phyloP scores from a whole-genome alignment of 331 rosid species.

The Spiraea crenata region DNA sequence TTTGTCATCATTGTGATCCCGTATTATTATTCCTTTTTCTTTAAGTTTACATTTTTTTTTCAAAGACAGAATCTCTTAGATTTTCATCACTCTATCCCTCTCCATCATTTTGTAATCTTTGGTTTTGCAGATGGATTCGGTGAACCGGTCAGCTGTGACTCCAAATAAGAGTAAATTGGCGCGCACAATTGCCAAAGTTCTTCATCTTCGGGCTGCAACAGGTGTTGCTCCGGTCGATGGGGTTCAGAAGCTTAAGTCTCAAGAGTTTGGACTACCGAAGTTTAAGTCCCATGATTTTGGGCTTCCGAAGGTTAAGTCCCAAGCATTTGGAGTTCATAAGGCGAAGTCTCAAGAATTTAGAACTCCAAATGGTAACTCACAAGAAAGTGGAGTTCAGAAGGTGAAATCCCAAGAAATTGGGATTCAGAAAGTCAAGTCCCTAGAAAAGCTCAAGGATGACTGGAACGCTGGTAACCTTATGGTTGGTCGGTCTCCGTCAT shows the following conservation, averaged over 20 bases:
- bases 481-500: conserved; percentile 33
- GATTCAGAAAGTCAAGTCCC: conserved; percentile 28
- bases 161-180: conserved; percentile 62
- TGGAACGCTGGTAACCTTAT: conserved; percentile 28
- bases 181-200: conserved; percentile 73
- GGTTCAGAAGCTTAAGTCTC: conserved; percentile 33
- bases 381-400: conserved; percentile 15
- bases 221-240: conserved; percentile 64
- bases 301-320: conserved; percentile 16
- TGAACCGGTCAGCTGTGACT: conserved; percentile 54
- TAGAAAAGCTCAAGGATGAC: conserved; percentile 45
- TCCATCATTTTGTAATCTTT: conserved; percentile 12
- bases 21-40: conserved; percentile 31
- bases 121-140: conserved; percentile 65
- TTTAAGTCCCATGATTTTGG: background rate
- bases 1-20: conserved; percentile 22
- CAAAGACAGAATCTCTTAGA: background rate
- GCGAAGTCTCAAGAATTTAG: conserved; percentile 19
- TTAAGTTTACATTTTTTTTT: conserved; percentile 10
- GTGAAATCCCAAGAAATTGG: conserved; percentile 32
- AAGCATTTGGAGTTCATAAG: background rate
- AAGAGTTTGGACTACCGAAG: conserved; percentile 28
- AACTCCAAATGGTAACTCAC: conserved; percentile 20
- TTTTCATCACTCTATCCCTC: background rate
- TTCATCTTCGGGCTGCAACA: conserved; percentile 53